A percentile compares a stretch with the other conserved stretches of the same genome.
phyloP scores from a whole-genome alignment of 352 stramenopile genomes.

The Salisapilia sapeloensis region DNA sequence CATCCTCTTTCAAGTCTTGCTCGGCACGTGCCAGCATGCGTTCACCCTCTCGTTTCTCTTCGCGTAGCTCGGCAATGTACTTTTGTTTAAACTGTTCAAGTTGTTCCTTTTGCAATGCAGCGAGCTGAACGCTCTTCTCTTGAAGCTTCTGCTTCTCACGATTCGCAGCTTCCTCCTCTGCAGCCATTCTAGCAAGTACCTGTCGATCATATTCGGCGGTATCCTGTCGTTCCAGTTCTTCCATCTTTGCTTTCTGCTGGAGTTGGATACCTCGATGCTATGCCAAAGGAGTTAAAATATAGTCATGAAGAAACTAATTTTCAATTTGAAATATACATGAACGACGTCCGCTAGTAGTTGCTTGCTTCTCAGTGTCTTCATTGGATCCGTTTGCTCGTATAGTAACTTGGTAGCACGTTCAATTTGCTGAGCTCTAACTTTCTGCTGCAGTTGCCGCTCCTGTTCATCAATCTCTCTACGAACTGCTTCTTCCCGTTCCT shows the following conservation, averaged over 20 bases:
- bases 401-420: constrained; percentile 68
- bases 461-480: constrained; percentile 61
- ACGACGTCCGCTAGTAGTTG: constrained; percentile 77
- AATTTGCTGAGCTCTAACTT: constrained; percentile 67
- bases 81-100: constrained; percentile 74
- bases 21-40: constrained; percentile 40
- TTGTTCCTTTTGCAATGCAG: constrained; percentile 46
- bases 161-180: constrained; percentile 33
- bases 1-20: constrained; percentile 29
- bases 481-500: constrained; percentile 62
- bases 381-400: constrained; percentile 86
- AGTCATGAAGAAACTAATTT: background rate
- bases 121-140: constrained; percentile 29
- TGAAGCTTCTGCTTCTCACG: constrained; percentile 19
- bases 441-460: constrained; percentile 53
- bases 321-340: constrained; percentile 10
- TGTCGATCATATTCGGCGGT: constrained; percentile 21
- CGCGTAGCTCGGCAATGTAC: constrained; percentile 51
- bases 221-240: constrained; percentile 28
- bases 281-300: background rate
- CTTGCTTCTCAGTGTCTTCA: constrained; percentile 81
- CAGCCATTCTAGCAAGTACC: constrained; percentile 24
- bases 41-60: constrained; percentile 62
- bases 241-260: constrained; percentile 44
- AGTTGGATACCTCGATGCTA: constrained; percentile 70